Percentiles rank a stretch among this genome's conserved stretches.
Conservation (phyloP, 306 rosid species). For the Cucurbita moschata region DNA sequence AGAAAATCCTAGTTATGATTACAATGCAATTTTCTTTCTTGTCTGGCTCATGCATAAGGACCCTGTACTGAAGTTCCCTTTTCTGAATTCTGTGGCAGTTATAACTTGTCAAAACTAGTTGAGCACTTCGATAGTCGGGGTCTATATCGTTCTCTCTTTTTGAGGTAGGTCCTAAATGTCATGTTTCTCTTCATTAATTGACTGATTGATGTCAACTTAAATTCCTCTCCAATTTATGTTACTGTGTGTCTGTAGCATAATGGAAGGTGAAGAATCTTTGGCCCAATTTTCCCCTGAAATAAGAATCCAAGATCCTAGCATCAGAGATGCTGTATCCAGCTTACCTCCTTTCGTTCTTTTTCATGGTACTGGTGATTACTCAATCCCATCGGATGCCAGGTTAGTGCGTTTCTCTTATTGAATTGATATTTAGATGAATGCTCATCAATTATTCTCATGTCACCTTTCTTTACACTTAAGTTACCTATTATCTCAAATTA, state of each 20-base stretch:
- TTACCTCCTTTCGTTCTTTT: constrained; percentile 61
- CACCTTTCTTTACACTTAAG: neutral
- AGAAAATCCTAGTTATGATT: constrained; percentile 6
- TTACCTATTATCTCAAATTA: neutral
- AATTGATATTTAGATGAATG: neutral
- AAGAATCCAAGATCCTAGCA: constrained; percentile 44
- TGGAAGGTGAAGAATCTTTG: constrained; percentile 86
- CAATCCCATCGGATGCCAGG: constrained; percentile 82
- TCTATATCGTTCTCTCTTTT: constrained; percentile 63
- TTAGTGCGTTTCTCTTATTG: constrained; percentile 19
- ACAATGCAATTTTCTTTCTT: neutral
- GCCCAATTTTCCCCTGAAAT: constrained; percentile 59
- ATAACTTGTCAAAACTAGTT: constrained; percentile 53
- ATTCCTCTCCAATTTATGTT: neutral
- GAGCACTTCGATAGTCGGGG: constrained; percentile 82
- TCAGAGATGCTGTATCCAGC: constrained; percentile 28
- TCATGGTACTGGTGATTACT: constrained; percentile 83
- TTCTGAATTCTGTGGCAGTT: constrained; percentile 36
- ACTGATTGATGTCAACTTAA: neutral
- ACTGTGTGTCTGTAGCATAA: constrained; percentile 37
- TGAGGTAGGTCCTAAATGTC: constrained; percentile 41
- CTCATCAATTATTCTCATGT: neutral
- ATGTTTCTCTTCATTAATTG: neutral
- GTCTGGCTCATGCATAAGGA: neutral
- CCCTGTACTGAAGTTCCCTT: constrained; percentile 5